phyloP scores from a whole-genome alignment of 2,329 filamentous ascomycete genomes.

The Neoarthrinium moseri region DNA sequence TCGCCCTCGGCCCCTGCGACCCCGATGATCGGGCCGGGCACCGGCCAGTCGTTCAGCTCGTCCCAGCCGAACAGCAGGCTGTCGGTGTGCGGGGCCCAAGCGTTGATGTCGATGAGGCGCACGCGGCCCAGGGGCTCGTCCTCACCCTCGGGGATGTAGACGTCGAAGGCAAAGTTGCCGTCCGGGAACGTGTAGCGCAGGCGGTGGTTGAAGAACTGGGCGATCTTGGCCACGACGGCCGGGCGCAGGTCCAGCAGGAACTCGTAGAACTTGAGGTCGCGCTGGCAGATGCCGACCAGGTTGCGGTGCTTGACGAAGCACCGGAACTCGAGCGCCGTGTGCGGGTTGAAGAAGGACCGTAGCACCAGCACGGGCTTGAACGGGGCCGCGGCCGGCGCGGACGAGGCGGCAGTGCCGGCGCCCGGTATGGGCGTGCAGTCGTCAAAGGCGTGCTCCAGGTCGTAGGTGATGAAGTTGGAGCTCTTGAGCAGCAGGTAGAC shows the following conservation, averaged over 20 bases:
- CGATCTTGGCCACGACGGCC: slow-evolving; percentile 66
- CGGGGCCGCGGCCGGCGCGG: slow-evolving; percentile 28
- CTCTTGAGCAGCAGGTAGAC: slow-evolving; percentile 93
- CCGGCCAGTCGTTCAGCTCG: slow-evolving; percentile 74
- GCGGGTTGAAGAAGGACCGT: slow-evolving; percentile 82
- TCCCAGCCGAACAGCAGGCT: slow-evolving; percentile 86
- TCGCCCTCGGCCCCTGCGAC: slow-evolving; percentile 38
- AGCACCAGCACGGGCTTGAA: slow-evolving; percentile 81
- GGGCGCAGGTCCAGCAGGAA: slow-evolving; percentile 69
- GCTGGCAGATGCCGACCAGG: slow-evolving; percentile 81
- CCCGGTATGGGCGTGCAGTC: slow-evolving; percentile 53
- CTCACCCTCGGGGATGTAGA: slow-evolving; percentile 75
- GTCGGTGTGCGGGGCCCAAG: slow-evolving; percentile 89
- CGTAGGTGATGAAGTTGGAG: slow-evolving; percentile 91
- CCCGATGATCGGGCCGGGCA: slow-evolving; percentile 57
- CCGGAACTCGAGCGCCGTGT: slow-evolving; percentile 89
- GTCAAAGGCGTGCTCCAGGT: slow-evolving; percentile 90
- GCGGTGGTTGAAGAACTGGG: slow-evolving; percentile 73
- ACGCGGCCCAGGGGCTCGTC: slow-evolving; percentile 67
- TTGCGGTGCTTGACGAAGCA: slow-evolving; percentile 86
- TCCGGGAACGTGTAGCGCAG: slow-evolving; percentile 80
- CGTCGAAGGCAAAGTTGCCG: slow-evolving; percentile 81
- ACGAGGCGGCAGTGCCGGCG: slow-evolving; percentile 36
- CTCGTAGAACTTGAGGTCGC: slow-evolving; percentile 86
- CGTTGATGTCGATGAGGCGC: slow-evolving; percentile 90